phyloP scores from a whole-genome alignment of 768 basidiomycete species.

The Rhodotorula babjevae region DNA sequence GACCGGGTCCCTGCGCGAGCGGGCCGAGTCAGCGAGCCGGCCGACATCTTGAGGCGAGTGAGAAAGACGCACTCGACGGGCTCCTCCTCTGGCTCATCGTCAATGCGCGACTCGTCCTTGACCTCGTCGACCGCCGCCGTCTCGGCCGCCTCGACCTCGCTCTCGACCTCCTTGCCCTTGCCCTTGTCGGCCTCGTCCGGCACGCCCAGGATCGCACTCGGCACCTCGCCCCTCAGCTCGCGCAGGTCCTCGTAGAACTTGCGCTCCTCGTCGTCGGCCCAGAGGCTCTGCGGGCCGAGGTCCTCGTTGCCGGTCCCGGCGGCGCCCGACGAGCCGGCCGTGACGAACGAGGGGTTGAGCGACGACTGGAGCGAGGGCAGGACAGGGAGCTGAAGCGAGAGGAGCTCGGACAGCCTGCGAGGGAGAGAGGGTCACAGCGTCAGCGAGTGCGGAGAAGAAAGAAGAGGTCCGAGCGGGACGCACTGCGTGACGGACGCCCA shows the following conservation, averaged over 20 bases:
- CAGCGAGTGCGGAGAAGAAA: conserved; percentile 61
- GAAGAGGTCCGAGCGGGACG: conserved; percentile 48
- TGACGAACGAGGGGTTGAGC: conserved; percentile 46
- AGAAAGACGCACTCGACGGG: conserved; percentile 53
- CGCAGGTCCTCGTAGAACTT: conserved; percentile 88
- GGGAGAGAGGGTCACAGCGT: conserved; percentile 55
- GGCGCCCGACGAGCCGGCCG: conserved; percentile 40
- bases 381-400: conserved; percentile 71
- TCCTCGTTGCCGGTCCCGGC: conserved; percentile 52
- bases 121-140: conserved; percentile 22
- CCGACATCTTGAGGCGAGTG: no score
- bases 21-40: neutral
- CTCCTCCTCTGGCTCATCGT: conserved; percentile 48
- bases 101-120: conserved; percentile 43
- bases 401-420: conserved; percentile 77
- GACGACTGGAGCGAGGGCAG: conserved; percentile 70
- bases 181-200: conserved; percentile 37
- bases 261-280: conserved; percentile 97
- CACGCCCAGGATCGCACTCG: conserved; percentile 63
- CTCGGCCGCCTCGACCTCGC: conserved; percentile 11
- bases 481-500: conserved; percentile 73
- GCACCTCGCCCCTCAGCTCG: conserved; percentile 87
- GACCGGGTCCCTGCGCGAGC: conserved; percentile 15
- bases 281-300: conserved; percentile 71
- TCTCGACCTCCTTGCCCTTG: conserved; percentile 24